phyloP scores from a whole-genome alignment of 495 filamentous ascomycete genomes.

The Hypoxylon crocopeplum region DNA sequence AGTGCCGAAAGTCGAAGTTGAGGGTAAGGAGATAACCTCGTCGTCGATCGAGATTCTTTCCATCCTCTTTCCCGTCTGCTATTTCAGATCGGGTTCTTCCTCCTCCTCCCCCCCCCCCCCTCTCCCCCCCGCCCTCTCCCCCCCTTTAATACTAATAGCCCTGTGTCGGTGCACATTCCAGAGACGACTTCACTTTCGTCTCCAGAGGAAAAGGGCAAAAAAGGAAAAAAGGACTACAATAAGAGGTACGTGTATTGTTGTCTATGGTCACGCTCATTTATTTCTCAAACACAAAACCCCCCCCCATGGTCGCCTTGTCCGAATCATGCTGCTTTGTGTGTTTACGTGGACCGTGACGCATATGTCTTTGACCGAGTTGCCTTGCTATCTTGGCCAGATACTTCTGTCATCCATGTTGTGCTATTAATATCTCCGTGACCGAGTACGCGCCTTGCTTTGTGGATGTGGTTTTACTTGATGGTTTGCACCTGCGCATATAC shows the following conservation, averaged over 20 bases:
- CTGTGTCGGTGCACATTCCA: conserved; percentile 28
- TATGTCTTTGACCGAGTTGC: conserved; percentile 9
- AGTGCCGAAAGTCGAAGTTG: conserved; percentile 25
- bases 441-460: conserved; percentile 9
- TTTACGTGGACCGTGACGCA: conserved; percentile 22
- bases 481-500: conserved; percentile 17
- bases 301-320: background rate
- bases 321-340: conserved; percentile 21
- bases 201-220: background rate
- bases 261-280: conserved; percentile 4
- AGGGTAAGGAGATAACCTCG: conserved; percentile 20
- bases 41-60: background rate
- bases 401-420: conserved; percentile 12
- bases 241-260: conserved; percentile 27
- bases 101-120: background rate
- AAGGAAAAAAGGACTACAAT: background rate
- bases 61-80: conserved; percentile 4
- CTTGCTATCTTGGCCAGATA: conserved; percentile 7
- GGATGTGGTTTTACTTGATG: background rate
- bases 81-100: background rate
- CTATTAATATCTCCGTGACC: conserved; percentile 21
- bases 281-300: conserved; percentile 4
- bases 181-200: conserved; percentile 20
- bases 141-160: conserved; percentile 16
- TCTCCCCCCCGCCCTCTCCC: conserved; percentile 3